Percentiles rank a stretch among this genome's conserved stretches.
These are phyloP conservation scores for Pseudozyma pruni DNA, from an alignment of 1,284 basidiomycete species.

Conservation along the genomic window DNA sequence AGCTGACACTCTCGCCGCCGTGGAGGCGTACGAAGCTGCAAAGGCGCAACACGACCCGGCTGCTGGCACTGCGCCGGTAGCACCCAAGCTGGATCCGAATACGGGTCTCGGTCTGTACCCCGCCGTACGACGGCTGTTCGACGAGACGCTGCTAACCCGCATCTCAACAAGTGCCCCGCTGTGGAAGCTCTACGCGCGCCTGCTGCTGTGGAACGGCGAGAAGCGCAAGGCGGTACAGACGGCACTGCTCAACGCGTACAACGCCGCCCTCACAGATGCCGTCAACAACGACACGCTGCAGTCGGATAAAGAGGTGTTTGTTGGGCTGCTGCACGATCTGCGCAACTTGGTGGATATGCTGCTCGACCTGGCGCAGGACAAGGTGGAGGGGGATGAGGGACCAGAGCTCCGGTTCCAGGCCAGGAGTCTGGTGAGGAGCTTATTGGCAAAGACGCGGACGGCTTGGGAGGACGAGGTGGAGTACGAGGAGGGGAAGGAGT, in stretches of 20 bases:
- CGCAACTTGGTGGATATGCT: conserved; percentile 76
- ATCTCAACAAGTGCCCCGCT: conserved; percentile 71
- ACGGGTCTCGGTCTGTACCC: conserved; percentile 76
- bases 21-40: conserved; percentile 40
- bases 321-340: conserved; percentile 47
- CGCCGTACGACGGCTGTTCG: conserved; percentile 78
- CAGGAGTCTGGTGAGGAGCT: conserved; percentile 85
- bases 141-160: conserved; percentile 80
- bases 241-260: conserved; percentile 55
- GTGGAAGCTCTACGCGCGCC: conserved; percentile 57
- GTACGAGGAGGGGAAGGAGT: conserved; percentile 77
- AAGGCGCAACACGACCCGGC: neutral
- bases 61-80: conserved; percentile 1
- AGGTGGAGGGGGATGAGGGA: conserved; percentile 31
- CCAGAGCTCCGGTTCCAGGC: conserved; percentile 83
- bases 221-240: conserved; percentile 30
- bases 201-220: conserved; percentile 53
- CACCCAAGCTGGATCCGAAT: conserved; percentile 70
- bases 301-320: conserved; percentile 21
- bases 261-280: conserved; percentile 30
- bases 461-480: conserved; percentile 85
- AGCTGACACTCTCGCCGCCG: conserved; percentile 11
- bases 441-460: conserved; percentile 77
- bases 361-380: conserved; percentile 80
- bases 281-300: conserved; percentile 10